Conservation (phyloP, 306 rosid genomes). For the Hylodesmum podocarpum region DNA sequence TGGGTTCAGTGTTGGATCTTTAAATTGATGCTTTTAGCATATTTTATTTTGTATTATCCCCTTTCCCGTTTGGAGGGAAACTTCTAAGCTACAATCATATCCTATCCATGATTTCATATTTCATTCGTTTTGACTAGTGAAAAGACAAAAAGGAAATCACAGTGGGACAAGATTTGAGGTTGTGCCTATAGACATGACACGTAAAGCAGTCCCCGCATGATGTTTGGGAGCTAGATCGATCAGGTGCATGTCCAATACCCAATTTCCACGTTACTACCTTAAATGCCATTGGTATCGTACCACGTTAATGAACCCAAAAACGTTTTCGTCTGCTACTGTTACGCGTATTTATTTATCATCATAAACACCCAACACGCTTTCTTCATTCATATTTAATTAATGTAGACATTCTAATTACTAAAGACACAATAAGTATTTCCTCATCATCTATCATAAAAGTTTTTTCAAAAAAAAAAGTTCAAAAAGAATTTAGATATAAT, state of each 20-base stretch:
- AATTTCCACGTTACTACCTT: slow-evolving; percentile 15
- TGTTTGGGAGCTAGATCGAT: neutral
- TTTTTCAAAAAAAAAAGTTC: neutral
- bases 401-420: neutral
- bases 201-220: slow-evolving; percentile 10
- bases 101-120: neutral
- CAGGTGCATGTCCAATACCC: neutral
- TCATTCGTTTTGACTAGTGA: neutral
- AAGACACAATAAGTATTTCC: neutral
- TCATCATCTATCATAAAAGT: neutral
- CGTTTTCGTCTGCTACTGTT: neutral
- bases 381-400: neutral
- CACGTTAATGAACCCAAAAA: neutral
- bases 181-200: slow-evolving; percentile 14
- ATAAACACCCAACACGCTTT: neutral
- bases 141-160: neutral
- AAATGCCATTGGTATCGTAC: neutral
- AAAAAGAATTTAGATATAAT: neutral
- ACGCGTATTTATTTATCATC: neutral
- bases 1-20: neutral
- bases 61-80: neutral
- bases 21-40: neutral
- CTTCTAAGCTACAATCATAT: neutral
- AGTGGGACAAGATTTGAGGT: slow-evolving; percentile 14
- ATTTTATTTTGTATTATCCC: neutral